A percentile compares a stretch with the other conserved stretches of the same genome.
Evolutionary conservation across 2,329 filamentous ascomycete genomes (phyloP).

Genomic region (Penicillium brevicompactum): DNA sequence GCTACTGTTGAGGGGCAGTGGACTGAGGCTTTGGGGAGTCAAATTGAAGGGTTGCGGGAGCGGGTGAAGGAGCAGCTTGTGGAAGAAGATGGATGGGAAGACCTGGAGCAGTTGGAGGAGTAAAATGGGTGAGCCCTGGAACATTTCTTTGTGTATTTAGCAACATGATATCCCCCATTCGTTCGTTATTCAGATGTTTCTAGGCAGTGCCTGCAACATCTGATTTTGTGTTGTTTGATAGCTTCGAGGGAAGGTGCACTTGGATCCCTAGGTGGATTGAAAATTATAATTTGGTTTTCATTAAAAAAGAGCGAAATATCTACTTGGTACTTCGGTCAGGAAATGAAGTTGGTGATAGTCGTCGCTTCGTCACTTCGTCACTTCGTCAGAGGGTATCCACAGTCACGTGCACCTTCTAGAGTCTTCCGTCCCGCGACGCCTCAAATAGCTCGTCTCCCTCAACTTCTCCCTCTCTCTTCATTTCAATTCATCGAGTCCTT

Average conservation of each 20-base stretch:
- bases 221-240: constrained; percentile 1
- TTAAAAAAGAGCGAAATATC: too few species aligned
- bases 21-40: constrained; percentile 80
- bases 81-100: constrained; percentile 85
- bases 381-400: constrained; percentile 4
- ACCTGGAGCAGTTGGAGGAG: constrained; percentile 60
- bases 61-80: constrained; percentile 73
- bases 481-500: constrained; percentile 11
- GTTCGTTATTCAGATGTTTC: constrained; percentile 18
- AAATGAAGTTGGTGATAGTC: too few species aligned
- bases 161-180: constrained; percentile 25
- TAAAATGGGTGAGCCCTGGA: constrained; percentile 35
- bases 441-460: constrained; percentile 24
- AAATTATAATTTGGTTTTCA: too few species aligned
- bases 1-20: constrained; percentile 88
- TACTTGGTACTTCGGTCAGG: too few species aligned
- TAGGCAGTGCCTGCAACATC: constrained; percentile 3
- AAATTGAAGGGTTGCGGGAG: constrained; percentile 72
- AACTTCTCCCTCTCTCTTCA: constrained; percentile 15
- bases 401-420: constrained; percentile 39
- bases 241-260: neutral
- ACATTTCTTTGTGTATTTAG: constrained; percentile 13
- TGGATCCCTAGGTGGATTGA: neutral
- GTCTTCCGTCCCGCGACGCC: constrained; percentile 35
- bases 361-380: too few species aligned